phyloP scores from a whole-genome alignment of 1,139 yeast species.

The Blastobotrys capitulatus region DNA sequence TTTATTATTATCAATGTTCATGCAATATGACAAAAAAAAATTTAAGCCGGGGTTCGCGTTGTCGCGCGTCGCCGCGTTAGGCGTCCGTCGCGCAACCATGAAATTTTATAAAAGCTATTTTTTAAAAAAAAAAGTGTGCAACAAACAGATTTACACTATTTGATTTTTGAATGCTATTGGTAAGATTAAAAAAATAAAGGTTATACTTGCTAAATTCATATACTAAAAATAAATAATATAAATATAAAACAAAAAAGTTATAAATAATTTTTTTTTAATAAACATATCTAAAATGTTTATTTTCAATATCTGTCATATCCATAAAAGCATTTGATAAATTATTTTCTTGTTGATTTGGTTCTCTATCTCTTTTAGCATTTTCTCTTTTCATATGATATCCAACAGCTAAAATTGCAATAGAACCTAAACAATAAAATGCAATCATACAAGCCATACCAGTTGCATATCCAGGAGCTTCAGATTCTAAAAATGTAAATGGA shows the following conservation, averaged over 20 bases:
- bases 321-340: conserved; percentile 39
- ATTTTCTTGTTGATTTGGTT: conserved; percentile 9
- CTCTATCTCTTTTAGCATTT: conserved; percentile 25
- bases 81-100: no score
- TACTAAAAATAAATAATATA: not conserved
- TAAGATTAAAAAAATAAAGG: no score
- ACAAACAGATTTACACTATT: no score
- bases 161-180: no score
- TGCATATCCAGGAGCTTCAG: conserved; percentile 46
- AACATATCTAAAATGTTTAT: conserved; percentile 54
- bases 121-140: no score
- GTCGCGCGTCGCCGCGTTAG: no score
- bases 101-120: no score
- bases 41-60: no score
- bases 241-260: no score
- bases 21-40: no score
- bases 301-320: conserved; percentile 61
- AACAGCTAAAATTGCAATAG: conserved; percentile 26
- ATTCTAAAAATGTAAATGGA: conserved; percentile 45
- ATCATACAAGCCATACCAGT: conserved; percentile 42
- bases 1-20: no score
- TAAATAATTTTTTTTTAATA: conserved; percentile 8
- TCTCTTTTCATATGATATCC: conserved; percentile 32
- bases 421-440: conserved; percentile 32
- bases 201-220: not conserved